These are phyloP conservation scores for Solanum piurae DNA, from an alignment of 257 asterid genomes.

Conservation along the genomic window DNA sequence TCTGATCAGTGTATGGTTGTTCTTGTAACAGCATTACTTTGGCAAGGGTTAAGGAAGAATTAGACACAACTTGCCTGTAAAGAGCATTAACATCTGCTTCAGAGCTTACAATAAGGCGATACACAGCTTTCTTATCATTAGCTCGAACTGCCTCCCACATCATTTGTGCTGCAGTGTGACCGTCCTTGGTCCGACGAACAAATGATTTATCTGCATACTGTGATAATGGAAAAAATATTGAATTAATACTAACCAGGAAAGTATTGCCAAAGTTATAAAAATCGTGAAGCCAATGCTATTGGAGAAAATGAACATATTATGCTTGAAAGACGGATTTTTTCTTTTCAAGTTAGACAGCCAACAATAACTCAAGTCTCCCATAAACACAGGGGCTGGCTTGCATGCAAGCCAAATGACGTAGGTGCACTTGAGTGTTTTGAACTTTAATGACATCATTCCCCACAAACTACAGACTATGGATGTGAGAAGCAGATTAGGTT, in stretches of 20 bases:
- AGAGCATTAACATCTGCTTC: slow-evolving; percentile 61
- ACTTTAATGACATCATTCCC: not conserved
- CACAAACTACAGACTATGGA: not conserved
- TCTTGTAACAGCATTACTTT: slow-evolving; percentile 86
- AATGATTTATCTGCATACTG: slow-evolving; percentile 95
- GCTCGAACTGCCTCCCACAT: slow-evolving; percentile 87
- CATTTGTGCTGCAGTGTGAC: slow-evolving; percentile 46
- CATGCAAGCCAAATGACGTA: not conserved
- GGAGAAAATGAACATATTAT: not conserved
- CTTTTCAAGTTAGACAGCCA: not conserved
- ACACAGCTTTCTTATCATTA: slow-evolving; percentile 71
- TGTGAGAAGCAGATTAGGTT: not conserved
- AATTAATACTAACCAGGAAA: not conserved
- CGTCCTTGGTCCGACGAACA: slow-evolving; percentile 62
- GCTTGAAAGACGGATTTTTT: not conserved
- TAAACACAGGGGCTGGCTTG: not conserved
- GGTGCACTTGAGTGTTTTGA: not conserved
- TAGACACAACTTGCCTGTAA: slow-evolving; percentile 32
- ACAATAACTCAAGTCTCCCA: not conserved
- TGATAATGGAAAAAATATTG: not conserved
- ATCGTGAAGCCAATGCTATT: not conserved
- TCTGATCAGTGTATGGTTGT: slow-evolving; percentile 37
- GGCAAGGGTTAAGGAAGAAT: slow-evolving; percentile 81
- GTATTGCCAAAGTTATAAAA: not conserved
- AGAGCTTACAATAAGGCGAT: slow-evolving; percentile 67